A percentile compares a stretch with the other conserved stretches of the same genome.
These are phyloP conservation scores for Leucocoprinus birnbaumii DNA, from an alignment of 768 basidiomycete species.

Conservation along the genomic window DNA sequence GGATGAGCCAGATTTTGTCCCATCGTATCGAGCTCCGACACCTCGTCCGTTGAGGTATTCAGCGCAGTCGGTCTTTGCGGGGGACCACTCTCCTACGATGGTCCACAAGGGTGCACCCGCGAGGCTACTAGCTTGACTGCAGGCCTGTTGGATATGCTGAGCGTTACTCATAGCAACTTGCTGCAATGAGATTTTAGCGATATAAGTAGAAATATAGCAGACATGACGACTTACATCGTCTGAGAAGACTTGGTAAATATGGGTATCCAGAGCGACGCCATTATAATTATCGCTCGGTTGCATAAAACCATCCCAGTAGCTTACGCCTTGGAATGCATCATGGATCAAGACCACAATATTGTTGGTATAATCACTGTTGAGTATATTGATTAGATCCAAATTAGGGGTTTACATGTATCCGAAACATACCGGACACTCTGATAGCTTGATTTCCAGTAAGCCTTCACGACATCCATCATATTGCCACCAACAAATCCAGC, in stretches of 20 bases:
- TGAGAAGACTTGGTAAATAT: constrained; percentile 72
- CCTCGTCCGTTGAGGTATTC: constrained; percentile 83
- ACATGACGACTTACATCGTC: constrained; percentile 36
- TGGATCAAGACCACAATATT: constrained; percentile 65
- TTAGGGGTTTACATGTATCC: constrained; percentile 24
- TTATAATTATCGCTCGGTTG: constrained; percentile 37
- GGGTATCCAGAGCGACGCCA: constrained; percentile 77
- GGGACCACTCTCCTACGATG: constrained; percentile 85
- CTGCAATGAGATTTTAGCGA: constrained; percentile 23
- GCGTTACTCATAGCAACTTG: constrained; percentile 35
- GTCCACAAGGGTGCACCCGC: constrained; percentile 64
- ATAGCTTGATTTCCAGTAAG: constrained; percentile 70
- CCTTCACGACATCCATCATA: constrained; percentile 44
- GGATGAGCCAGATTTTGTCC: constrained; percentile 54
- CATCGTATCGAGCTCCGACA: constrained; percentile 62
- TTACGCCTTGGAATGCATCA: constrained; percentile 74
- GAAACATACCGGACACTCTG: constrained; percentile 56
- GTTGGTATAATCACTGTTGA: constrained; percentile 39
- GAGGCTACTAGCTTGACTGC: constrained; percentile 41
- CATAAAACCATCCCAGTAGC: constrained; percentile 66
- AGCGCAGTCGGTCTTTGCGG: constrained; percentile 75
- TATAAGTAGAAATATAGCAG: background rate
- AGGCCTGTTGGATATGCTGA: constrained; percentile 59
- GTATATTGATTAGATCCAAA: constrained; percentile 18
- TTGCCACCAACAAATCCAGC: constrained; percentile 55